Evolutionary conservation across 768 basidiomycete species (phyloP), one percentile per base, ranked within the genome.

Genomic region (Hypholoma fasciculare): DNA sequence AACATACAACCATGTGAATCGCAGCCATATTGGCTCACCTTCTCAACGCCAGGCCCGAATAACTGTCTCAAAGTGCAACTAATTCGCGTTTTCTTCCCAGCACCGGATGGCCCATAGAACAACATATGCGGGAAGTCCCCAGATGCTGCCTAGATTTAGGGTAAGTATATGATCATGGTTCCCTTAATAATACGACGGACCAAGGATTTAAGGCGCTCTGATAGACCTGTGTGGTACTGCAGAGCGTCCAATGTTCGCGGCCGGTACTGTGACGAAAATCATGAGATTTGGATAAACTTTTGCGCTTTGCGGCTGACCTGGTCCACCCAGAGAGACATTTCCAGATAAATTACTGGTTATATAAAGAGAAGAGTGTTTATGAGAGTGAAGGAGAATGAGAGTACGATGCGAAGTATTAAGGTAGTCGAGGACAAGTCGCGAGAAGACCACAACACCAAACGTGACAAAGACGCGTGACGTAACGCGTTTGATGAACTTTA

Each of bases 71-170:
- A 71, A 6, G 93, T 96, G 61, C 91, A 92, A 64, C 89, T 88
- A 65, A 98, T 94, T 38, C 96, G 82, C 44, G 96, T 98, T 82
- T 99, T 99, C 80, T 98, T 98, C 14, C 96, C 96, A 13, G 96
- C 94, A 19, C 96, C 96, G 4, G 92, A 92, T 8, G 96, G 96
- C 0, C 96, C 96, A 68, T 98, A 99, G 77, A 98, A 96, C 1
- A 99, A 84, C 78, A 97, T 88, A 70, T 99, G 96, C 7, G 96
- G 96, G 69, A 99, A 98, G 77, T 98, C 96, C 0, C 93, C 92
- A 1, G 92, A 89, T 1, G 86, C 82, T 0, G 96, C 89, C 92
- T 94, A 67, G 6, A 17, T 46, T 16, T 54, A 38, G 44, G 50
- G 23, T 36, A 38, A 61, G 37, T 44, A 50, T 36, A 55, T 17